phyloP scores from a whole-genome alignment of 2,329 filamentous ascomycete genomes.

The Hymenoscyphus scutula region DNA sequence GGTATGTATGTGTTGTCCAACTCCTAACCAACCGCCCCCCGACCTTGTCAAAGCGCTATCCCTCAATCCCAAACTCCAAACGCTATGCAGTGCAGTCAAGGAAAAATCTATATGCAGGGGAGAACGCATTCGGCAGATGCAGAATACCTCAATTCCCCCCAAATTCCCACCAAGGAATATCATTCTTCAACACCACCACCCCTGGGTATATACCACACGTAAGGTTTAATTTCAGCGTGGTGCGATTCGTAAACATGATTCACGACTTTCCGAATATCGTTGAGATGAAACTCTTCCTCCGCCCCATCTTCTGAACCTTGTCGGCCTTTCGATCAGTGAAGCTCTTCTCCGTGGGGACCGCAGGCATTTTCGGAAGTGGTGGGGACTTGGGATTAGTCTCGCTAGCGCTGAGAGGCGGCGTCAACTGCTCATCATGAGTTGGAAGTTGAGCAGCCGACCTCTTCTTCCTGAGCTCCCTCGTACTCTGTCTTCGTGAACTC shows the following conservation, averaged over 20 bases:
- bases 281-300: conserved; percentile 48
- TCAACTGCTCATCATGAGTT: conserved; percentile 28
- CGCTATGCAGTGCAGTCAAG: not conserved
- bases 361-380: conserved; percentile 20
- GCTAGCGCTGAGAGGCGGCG: conserved; percentile 19
- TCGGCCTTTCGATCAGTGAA: conserved; percentile 27
- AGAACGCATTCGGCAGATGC: not conserved
- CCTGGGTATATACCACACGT: not conserved
- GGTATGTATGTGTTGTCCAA: not conserved
- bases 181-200: too few relatives aligned
- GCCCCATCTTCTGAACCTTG: conserved; percentile 36
- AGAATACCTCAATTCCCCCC: too few relatives aligned
- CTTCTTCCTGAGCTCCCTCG: conserved; percentile 37
- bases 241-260: not conserved
- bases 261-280: conserved; percentile 41
- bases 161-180: too few relatives aligned
- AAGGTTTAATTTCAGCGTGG: not conserved
- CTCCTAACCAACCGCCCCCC: not conserved
- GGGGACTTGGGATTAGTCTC: conserved; percentile 21
- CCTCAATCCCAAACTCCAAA: not conserved
- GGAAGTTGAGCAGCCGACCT: conserved; percentile 25
- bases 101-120: not conserved
- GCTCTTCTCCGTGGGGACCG: conserved; percentile 25
- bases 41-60: not conserved
- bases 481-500: conserved; percentile 38